phyloP scores from a whole-genome alignment of 2,329 filamentous ascomycete genomes.

The Xylaria sp. region DNA sequence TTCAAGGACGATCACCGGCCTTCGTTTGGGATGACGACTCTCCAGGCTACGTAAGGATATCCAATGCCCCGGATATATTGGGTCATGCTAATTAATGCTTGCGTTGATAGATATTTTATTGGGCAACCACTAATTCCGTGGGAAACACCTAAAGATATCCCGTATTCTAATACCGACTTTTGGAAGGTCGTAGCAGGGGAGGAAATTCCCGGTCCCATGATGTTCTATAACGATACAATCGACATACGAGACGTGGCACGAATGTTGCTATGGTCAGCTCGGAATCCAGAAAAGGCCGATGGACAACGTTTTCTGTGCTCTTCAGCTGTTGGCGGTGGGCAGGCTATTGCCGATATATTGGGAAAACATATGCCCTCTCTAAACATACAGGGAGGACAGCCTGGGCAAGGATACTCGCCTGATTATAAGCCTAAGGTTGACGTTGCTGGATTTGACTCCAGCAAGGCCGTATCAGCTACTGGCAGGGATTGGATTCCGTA shows the following conservation, averaged over 20 bases:
- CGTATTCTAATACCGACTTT: conserved; percentile 39
- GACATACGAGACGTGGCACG: conserved; percentile 47
- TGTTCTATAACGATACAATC: conserved; percentile 40
- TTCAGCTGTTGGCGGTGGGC: conserved; percentile 38
- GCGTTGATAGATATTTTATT: conserved; percentile 41
- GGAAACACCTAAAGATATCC: conserved; percentile 39
- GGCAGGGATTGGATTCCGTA: conserved; percentile 50
- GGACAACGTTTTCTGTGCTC: conserved; percentile 46
- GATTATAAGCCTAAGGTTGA: conserved; percentile 37
- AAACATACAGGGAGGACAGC: conserved; percentile 33
- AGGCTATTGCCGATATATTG: conserved; percentile 46
- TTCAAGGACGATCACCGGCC: conserved; percentile 42
- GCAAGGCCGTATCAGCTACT: conserved; percentile 46
- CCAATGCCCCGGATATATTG: neutral
- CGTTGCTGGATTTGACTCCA: conserved; percentile 41
- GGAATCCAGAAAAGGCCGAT: conserved; percentile 39
- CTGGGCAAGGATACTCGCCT: conserved; percentile 41
- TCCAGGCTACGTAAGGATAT: conserved; percentile 43
- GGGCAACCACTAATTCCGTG: conserved; percentile 45
- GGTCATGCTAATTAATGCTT: conserved; percentile 2
- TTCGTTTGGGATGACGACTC: conserved; percentile 41
- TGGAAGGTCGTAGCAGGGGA: conserved; percentile 40
- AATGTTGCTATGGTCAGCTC: conserved; percentile 43
- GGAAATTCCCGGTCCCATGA: conserved; percentile 40
- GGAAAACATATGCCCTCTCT: conserved; percentile 38